Base-by-base conservation (phyloP, 495 filamentous ascomycete species). In the Pseudoneurospora amorphoporcata region DNA sequence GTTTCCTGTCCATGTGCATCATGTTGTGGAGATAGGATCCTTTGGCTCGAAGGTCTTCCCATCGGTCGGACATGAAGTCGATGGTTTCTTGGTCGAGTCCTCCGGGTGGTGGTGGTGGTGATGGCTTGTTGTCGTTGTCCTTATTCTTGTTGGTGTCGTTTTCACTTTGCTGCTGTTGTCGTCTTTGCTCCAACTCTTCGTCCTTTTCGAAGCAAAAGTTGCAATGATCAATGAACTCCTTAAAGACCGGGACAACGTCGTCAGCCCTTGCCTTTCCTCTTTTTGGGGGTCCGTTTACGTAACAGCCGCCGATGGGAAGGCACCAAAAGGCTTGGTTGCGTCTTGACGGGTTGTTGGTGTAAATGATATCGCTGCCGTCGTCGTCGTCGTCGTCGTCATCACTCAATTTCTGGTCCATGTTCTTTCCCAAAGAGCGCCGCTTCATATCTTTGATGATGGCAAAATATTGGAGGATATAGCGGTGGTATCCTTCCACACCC, bases 1-100 rank as follows among this genome's bases (percentile, higher is more conserved):
- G 47, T 53, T 70, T 75, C 2, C 39, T 35, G n/a, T 70, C n/a
- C 71, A 73, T 69, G 37, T 35, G 53, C 5, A 61, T 61, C 53
- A 61, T 61, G 53, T 17, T 61, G 6, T 35, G 1, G 5, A 61
- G 53, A 16, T 61, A 61, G 7, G 53, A 61, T 3, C 53, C 47
- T 58, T 7, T 58, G 47, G 47, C 1, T 0, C 10, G 47, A 2
- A 58, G 47, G 1, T 58, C 47, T 1, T 58, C 47, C 47, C 47
- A 58, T 2, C 47, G 47, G 12, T 58, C 19, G 47, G 19, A n/a
- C 23, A 58, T 10, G 47, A 58, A 58, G 19, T 58, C 4, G 2
- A 23, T 19, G 1, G 47, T 61, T 61, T 61, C 53, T 0, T 29
- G 53, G 53, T 61, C 53, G 23, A 61, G 53, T 3, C 3, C 29